A percentile compares a stretch with the other conserved stretches of the same genome.
Conservation (phyloP, 2,329 filamentous ascomycete species). For the Fusarium nematophilum region DNA sequence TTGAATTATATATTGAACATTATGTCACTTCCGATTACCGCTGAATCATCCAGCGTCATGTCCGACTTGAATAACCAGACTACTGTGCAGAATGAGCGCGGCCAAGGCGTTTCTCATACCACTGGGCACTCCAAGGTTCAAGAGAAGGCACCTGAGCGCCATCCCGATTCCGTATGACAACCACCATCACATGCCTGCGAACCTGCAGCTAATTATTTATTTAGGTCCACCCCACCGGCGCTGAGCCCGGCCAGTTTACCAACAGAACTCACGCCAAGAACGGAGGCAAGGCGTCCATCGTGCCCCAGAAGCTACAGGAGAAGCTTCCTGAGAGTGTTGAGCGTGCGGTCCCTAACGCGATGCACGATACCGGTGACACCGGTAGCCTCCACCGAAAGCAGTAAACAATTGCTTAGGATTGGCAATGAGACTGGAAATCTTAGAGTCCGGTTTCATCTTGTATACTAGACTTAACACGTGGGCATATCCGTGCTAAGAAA, state of each 20-base stretch:
- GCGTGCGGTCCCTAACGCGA: slow-evolving; percentile 30
- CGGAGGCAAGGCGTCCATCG: slow-evolving; percentile 26
- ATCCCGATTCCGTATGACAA: slow-evolving; percentile 35
- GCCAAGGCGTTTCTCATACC: slow-evolving; percentile 36
- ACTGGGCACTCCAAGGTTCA: slow-evolving; percentile 31
- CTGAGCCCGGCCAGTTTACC: slow-evolving; percentile 26
- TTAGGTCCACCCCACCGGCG: slow-evolving; percentile 38
- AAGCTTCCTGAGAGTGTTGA: slow-evolving; percentile 38
- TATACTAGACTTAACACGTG: no score
- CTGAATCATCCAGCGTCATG: no score
- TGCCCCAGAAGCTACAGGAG: slow-evolving; percentile 41
- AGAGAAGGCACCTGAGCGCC: no score
- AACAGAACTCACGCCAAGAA: slow-evolving; percentile 35
- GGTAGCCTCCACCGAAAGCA: slow-evolving; percentile 12
- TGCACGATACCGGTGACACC: slow-evolving; percentile 38
- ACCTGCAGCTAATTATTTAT: neutral
- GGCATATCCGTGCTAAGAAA: no score
- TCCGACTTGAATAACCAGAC: no score
- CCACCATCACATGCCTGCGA: rapidly evolving
- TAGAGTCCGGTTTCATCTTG: no score
- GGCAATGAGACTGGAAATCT: no score
- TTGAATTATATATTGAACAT: no score
- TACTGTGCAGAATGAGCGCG: slow-evolving; percentile 20
- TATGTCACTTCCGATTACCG: no score
- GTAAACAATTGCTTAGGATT: no score